Conservation (phyloP, 305 asterid genomes). For the Nicotiana rustica region DNA sequence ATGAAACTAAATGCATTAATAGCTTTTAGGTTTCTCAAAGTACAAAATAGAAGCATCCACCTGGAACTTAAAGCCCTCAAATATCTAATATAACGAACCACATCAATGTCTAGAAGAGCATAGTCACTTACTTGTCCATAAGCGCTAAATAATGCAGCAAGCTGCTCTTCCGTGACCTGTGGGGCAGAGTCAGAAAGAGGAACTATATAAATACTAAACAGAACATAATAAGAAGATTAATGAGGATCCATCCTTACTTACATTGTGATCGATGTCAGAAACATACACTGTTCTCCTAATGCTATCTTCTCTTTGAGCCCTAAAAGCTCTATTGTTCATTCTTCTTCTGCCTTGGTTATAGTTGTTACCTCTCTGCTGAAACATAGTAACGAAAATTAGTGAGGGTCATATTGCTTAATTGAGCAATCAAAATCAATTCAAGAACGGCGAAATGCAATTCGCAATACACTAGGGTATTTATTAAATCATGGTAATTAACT, state of each 20-base stretch:
- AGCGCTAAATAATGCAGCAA: constrained; percentile 82
- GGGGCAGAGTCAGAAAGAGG: constrained; percentile 39
- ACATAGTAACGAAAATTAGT: constrained; percentile 30
- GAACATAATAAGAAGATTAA: not conserved
- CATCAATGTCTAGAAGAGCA: constrained; percentile 1
- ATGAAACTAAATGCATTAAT: not conserved
- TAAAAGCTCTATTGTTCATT: constrained; percentile 70
- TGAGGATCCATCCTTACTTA: constrained; percentile 45
- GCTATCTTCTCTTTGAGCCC: constrained; percentile 93
- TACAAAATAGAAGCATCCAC: not conserved
- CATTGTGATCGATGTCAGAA: constrained; percentile 86
- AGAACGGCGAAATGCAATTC: constrained; percentile 1
- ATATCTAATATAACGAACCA: not conserved
- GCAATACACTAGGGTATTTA: not conserved
- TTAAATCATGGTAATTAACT: not conserved
- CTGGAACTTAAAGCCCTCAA: constrained; percentile 19
- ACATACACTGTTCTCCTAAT: constrained; percentile 95
- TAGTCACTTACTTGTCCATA: constrained; percentile 84
- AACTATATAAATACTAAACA: constrained; percentile 34
- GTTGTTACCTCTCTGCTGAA: constrained; percentile 71
- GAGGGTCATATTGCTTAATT: constrained; percentile 23
- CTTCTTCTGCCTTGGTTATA: constrained; percentile 67
- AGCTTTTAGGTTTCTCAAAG: not conserved
- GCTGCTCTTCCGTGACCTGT: constrained; percentile 90
- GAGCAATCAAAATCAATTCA: constrained; percentile 14